These are phyloP conservation scores for Candida yuanshanica DNA, from an alignment of 805 yeast genomes.

Conservation along the genomic window DNA sequence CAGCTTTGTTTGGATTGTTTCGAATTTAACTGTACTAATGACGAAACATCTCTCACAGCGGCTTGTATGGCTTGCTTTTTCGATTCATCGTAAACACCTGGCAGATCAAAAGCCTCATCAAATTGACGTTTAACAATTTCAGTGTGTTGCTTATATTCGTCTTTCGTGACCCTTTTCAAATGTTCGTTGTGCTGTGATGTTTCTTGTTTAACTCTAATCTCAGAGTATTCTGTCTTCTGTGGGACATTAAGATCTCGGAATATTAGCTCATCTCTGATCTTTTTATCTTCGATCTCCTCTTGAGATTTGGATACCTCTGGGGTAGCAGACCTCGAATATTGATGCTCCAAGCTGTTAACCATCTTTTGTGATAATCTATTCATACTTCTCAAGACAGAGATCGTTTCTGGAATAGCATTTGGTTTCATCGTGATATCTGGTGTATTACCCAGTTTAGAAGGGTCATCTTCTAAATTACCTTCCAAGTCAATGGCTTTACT, in stretches of 20 bases:
- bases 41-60: conserved; percentile 39
- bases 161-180: conserved; percentile 15
- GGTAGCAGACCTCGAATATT: conserved; percentile 31
- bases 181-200: conserved; percentile 3
- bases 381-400: conserved; percentile 80
- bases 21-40: conserved; percentile 46
- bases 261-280: conserved; percentile 38
- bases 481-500: conserved; percentile 70
- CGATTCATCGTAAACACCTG: conserved; percentile 20
- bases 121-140: conserved; percentile 16
- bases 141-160: conserved; percentile 20
- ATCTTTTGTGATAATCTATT: conserved; percentile 80
- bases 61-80: conserved; percentile 32
- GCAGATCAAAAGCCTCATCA: conserved; percentile 22
- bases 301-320: conserved; percentile 30
- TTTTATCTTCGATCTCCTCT: conserved; percentile 32
- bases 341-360: conserved; percentile 50
- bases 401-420: conserved; percentile 57
- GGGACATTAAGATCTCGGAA: conserved; percentile 47
- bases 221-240: conserved; percentile 45
- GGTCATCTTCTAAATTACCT: conserved; percentile 78
- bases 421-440: conserved; percentile 87
- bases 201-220: conserved; percentile 28
- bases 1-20: conserved; percentile 47
- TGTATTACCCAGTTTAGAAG: conserved; percentile 66